Evolutionary conservation across 305 asterid species (phyloP), one percentile per base, ranked within the genome.

Genomic region (Petunia hybrid): DNA sequence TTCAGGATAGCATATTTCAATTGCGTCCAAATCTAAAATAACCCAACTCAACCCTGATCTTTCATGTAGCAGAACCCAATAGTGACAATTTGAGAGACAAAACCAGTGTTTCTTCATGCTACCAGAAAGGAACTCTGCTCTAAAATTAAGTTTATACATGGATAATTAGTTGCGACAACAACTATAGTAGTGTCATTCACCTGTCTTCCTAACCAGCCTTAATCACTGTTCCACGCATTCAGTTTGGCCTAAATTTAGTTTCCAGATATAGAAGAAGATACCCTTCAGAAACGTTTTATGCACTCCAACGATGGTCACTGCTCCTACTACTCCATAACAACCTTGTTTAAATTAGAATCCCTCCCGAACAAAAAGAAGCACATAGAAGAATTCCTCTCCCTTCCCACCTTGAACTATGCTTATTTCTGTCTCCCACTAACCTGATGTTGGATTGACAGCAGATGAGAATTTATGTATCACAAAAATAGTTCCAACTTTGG

Each of bases 401-500:
- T 22, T 53, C 78, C 5, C 79, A 73, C 63, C 51, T 73, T 51
- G 35, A 73, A 51, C 62, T 51, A 36, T 71, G 78, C 64, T 36
- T 46, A 36, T 53, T 73, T 6, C 78, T 73, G 48, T 36, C 62
- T 51, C 46, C 78, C 35, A 4, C 65, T 51, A 36, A 74, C 64
- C 79, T 53, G 64, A 53, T 74, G 65, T 74, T 73, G 46, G 36
- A 51, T 51, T 73, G 78, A 53, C 63, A 51, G 36, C 63, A 73
- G 60, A 51, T 73, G 13, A 38, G 16, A 73, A 73, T 36, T 51
- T 22, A 14, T 51, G 78, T 13, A 51, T 12, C 36, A 73, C 59
- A 71, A 45, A 36, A 6, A 14, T 35, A 13, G 51, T 51, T 73
- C 46, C 63, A 51, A 6, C 39, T 73, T 71, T 36, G 12, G 35